These are phyloP conservation scores for Tylopilus intermedius DNA, from an alignment of 768 basidiomycete species.

Conservation along the genomic window DNA sequence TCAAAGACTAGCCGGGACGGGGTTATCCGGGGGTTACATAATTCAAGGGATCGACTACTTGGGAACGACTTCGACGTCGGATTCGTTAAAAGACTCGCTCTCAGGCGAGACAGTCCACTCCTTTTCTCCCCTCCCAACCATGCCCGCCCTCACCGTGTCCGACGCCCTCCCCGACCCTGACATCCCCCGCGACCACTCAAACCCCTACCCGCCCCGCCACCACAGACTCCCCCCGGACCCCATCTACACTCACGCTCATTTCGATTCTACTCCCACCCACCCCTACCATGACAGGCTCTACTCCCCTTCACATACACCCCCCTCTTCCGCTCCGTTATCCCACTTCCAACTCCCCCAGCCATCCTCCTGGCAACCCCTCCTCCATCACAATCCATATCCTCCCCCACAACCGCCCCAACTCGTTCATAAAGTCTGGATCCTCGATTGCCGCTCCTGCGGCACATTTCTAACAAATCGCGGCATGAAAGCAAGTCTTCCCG, in stretches of 20 bases:
- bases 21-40: constrained; percentile 23
- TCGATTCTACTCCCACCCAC: constrained; percentile 11
- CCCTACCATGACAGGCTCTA: constrained; percentile 16
- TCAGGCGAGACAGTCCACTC: constrained; percentile 31
- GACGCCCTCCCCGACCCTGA: constrained; percentile 5
- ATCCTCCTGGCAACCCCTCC: constrained; percentile 28
- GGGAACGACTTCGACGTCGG: constrained; percentile 24
- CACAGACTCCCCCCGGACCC: constrained; percentile 16
- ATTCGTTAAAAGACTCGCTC: constrained; percentile 32
- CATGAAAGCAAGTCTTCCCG: constrained; percentile 59
- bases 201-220: constrained; percentile 21
- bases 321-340: constrained; percentile 23
- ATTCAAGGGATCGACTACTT: constrained; percentile 23
- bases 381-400: constrained; percentile 40
- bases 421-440: constrained; percentile 73
- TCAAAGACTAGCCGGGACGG: constrained; percentile 11
- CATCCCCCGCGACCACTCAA: constrained; percentile 5
- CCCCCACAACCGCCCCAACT: constrained; percentile 37
- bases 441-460: constrained; percentile 71
- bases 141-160: constrained; percentile 29
- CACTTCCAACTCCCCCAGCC: constrained; percentile 22
- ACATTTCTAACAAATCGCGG: constrained; percentile 78
- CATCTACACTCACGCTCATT: constrained; percentile 23
- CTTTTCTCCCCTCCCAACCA: constrained; percentile 14
- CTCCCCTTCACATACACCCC: constrained; percentile 11